Evolutionary conservation across 2,329 filamentous ascomycete species (phyloP), one percentile per base, ranked within the genome.

Genomic region (Cordyceps farinosa): DNA sequence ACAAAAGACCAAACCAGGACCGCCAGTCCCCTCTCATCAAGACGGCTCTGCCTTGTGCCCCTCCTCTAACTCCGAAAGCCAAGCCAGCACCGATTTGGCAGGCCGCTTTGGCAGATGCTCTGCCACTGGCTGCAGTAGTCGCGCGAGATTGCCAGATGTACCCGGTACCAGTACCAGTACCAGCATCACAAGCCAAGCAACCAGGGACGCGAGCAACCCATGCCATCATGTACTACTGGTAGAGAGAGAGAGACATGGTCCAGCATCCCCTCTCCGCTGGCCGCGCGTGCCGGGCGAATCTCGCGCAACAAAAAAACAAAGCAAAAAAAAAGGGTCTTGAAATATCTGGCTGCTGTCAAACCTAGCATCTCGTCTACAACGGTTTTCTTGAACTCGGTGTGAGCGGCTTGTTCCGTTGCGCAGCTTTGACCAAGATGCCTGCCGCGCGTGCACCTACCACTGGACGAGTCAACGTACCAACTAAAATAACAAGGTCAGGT

Each of bases 211-310:
- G 13, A 51, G 27, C 29, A 52, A 34, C 50, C 32, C 17, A 36
- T 34, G 9, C 22, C 22, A 22, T 22, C 22, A 22, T 22, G 22
- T 22, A 22, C 22, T 11, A 22, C n/a, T 38, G 32, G 22, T 27
- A 38, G 34, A 15, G n/a, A 22, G 32, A 13, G 15, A 38, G 34
- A 15, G n/a, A 22, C 32, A 27, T 52, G 32, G 32, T n/a, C 32
- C 32, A 27, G 17, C 17, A 22, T 36, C 5, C 10, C n/a, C 3
- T 34, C 50, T 27, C 30, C 50, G 50, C 50, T 34, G 50, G 29
- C 50, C 50, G 50, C 50, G 50, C 50, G 32, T 52, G 50, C 50
- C 50, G 50, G 22, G 50, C 30, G 50, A n/a, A 34, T 52, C 50
- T 15, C 13, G 22, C 45, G 7, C 47, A 50, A 30, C 47, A 27